Evolutionary conservation across 225 moss, liverwort and hornwort species (phyloP).

Genomic region (Sphagnum contortum): DNA sequence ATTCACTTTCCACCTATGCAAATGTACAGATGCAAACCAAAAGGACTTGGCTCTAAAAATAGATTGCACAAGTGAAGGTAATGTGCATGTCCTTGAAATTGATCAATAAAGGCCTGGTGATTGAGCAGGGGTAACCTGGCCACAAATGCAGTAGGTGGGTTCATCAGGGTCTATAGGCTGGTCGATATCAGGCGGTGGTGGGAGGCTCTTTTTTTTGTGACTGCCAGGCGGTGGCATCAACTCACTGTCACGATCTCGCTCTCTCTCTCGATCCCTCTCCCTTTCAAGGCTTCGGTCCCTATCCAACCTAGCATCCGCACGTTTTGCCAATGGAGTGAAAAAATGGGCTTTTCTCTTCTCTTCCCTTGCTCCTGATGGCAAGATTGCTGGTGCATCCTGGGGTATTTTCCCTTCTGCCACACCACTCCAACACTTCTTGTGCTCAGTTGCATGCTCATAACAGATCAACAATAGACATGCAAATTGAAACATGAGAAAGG

Average conservation of each 20-base stretch:
- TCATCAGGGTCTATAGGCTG: constrained; percentile 99
- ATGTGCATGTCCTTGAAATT: neutral
- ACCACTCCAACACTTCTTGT: neutral
- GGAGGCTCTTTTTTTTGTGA: constrained; percentile 89
- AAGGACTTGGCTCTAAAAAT: constrained; percentile 1
- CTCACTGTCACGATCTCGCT: constrained; percentile 71
- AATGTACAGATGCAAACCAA: too few relatives aligned
- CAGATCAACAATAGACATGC: neutral
- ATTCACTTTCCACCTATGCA: too few relatives aligned
- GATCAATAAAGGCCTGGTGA: neutral
- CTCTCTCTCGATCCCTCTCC: constrained; percentile 38
- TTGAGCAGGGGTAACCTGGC: constrained; percentile 56
- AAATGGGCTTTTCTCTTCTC: constrained; percentile 62
- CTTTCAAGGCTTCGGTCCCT: constrained; percentile 48
- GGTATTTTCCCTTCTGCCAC: constrained; percentile 76
- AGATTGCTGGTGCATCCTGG: constrained; percentile 67
- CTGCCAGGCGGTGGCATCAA: constrained; percentile 97
- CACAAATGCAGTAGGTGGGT: constrained; percentile 97
- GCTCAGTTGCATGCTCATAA: neutral
- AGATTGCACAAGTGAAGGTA: constrained; percentile 21
- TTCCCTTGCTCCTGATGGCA: constrained; percentile 51
- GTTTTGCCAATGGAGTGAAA: constrained; percentile 52
- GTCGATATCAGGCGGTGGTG: constrained; percentile 85
- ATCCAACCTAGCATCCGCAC: constrained; percentile 38
- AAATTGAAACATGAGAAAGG: too few relatives aligned